A percentile compares a stretch with the other conserved stretches of the same genome.
Evolutionary conservation across 352 stramenopile species (phyloP).

Genomic region (Pythium coloratum): DNA sequence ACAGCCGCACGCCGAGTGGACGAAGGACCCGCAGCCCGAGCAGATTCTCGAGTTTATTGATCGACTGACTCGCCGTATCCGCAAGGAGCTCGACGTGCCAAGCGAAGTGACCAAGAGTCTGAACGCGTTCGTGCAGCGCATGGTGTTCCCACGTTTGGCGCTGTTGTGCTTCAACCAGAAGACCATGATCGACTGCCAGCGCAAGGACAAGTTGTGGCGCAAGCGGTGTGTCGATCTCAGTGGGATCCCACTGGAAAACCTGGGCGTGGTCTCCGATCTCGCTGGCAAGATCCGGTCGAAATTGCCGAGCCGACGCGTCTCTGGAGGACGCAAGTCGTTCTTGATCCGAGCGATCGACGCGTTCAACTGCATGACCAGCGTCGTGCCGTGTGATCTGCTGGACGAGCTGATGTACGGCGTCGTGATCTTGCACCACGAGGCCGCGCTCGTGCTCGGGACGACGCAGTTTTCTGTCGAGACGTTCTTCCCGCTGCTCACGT

Average conservation of each 20-base stretch:
- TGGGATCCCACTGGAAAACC: constrained; percentile 66
- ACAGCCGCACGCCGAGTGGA: constrained; percentile 48
- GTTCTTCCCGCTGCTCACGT: constrained; percentile 83
- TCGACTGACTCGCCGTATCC: constrained; percentile 60
- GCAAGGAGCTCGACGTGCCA: constrained; percentile 70
- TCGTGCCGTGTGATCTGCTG: constrained; percentile 82
- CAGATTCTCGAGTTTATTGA: constrained; percentile 82
- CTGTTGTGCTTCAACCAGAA: constrained; percentile 76
- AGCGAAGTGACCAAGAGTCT: constrained; percentile 81
- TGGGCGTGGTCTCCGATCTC: constrained; percentile 53
- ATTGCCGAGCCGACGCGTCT: constrained; percentile 50
- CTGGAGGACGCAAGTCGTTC: constrained; percentile 37
- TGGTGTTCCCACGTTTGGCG: constrained; percentile 69
- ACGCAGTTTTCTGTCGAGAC: constrained; percentile 87
- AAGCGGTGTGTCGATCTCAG: constrained; percentile 68
- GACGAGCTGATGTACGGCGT: constrained; percentile 86
- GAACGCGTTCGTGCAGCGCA: constrained; percentile 71
- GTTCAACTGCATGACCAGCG: constrained; percentile 75
- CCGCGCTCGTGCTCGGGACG: constrained; percentile 82
- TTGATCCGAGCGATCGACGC: constrained; percentile 72
- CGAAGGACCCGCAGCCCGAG: constrained; percentile 59
- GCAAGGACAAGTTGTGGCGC: constrained; percentile 84
- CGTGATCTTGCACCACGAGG: constrained; percentile 81
- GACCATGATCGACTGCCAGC: constrained; percentile 66
- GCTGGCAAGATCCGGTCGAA: constrained; percentile 58